Percentiles rank a stretch among this genome's conserved stretches.
These are phyloP conservation scores for Coccinonectria pachysandricola DNA, from an alignment of 2,329 filamentous ascomycete species.

Conservation along the genomic window DNA sequence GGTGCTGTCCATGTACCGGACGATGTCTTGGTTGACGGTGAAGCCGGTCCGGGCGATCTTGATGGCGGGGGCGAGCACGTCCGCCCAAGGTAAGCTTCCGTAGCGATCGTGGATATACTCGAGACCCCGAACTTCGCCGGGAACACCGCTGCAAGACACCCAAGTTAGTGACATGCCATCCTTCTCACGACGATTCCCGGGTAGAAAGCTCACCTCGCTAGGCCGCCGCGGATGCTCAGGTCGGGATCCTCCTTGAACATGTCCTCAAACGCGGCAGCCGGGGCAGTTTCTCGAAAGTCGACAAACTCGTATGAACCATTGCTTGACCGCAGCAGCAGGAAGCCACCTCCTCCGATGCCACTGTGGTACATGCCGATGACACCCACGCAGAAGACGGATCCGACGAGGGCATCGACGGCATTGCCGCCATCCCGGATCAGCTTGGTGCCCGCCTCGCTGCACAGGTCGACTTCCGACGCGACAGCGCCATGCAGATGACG, in stretches of 20 bases:
- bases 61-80: slow-evolving; percentile 60
- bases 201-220: slow-evolving; percentile 53
- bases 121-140: slow-evolving; percentile 62
- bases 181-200: too few species aligned
- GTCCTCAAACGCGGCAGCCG: slow-evolving; percentile 64
- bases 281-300: slow-evolving; percentile 78
- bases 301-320: slow-evolving; percentile 65
- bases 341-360: slow-evolving; percentile 71
- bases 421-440: slow-evolving; percentile 51
- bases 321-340: slow-evolving; percentile 57
- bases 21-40: slow-evolving; percentile 58
- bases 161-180: neutral
- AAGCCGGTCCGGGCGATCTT: slow-evolving; percentile 65
- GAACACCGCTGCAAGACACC: slow-evolving; percentile 50
- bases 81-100: slow-evolving; percentile 52
- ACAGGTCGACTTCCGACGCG: slow-evolving; percentile 49
- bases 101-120: slow-evolving; percentile 63
- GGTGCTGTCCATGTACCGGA: slow-evolving; percentile 53
- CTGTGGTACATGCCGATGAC: slow-evolving; percentile 55
- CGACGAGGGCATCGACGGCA: slow-evolving; percentile 56
- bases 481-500: slow-evolving; percentile 50
- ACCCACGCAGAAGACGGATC: slow-evolving; percentile 54
- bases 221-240: slow-evolving; percentile 56
- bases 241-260: slow-evolving; percentile 67
- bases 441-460: slow-evolving; percentile 47